Percentiles rank a stretch among this genome's conserved stretches.
These are phyloP conservation scores for Carex cristatella DNA, from an alignment of 176 grass and related monocot genomes.

Conservation along the genomic window DNA sequence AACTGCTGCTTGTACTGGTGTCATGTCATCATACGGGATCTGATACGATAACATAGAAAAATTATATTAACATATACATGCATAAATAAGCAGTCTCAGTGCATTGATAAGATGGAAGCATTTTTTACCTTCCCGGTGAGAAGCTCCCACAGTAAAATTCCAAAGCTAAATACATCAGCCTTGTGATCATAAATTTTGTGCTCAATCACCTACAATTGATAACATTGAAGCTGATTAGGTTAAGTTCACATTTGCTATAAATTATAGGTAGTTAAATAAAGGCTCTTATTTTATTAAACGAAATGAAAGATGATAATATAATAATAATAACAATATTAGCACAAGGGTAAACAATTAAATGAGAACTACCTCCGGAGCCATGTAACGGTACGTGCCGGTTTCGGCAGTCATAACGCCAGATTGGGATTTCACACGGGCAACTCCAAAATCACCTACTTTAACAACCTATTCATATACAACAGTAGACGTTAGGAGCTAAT, in stretches of 20 bases:
- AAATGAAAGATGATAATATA: not conserved
- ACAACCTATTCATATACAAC: slow-evolving; percentile 43
- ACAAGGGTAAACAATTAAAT: not conserved
- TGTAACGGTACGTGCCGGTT: slow-evolving; percentile 96
- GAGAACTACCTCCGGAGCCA: slow-evolving; percentile 71
- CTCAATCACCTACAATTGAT: slow-evolving; percentile 63
- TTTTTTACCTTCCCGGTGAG: slow-evolving; percentile 65
- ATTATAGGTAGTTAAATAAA: not conserved
- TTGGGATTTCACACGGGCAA: slow-evolving; percentile 76
- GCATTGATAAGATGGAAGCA: not conserved
- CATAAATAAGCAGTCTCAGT: not conserved
- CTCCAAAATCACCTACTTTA: slow-evolving; percentile 94
- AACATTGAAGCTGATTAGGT: slow-evolving; percentile 12
- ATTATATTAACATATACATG: not conserved
- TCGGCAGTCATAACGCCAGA: slow-evolving; percentile 93
- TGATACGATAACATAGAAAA: slow-evolving; percentile 20
- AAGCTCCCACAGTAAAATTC: slow-evolving; percentile 81
- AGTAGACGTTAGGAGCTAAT: not conserved
- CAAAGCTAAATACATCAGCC: slow-evolving; percentile 93
- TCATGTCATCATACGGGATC: slow-evolving; percentile 78
- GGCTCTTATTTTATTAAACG: not conserved
- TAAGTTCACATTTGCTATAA: not conserved
- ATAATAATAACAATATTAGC: not conserved
- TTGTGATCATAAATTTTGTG: slow-evolving; percentile 91
- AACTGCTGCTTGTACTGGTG: slow-evolving; percentile 88